Base-by-base conservation (phyloP, 441 rosid genomes). In the Biscutella laevigata region DNA sequence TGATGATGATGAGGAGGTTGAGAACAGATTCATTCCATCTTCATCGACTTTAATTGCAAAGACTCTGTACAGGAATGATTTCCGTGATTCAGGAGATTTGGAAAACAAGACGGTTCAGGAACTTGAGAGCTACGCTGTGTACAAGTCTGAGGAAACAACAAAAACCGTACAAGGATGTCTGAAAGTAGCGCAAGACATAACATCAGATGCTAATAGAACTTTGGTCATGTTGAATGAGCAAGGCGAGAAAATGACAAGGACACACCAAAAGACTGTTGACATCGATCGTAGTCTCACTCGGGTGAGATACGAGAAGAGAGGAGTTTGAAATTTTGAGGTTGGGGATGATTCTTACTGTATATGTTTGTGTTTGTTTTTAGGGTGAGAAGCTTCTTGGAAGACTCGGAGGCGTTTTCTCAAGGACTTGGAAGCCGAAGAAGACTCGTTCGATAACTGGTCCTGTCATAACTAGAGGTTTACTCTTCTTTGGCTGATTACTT, bases 351-450 rank as follows among this genome's bases (percentile, higher is more conserved):
- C 28, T 56, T 13, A 7, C 10, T 56, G 36, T 54, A 7, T 53
- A 35, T 21, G n/a, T 27, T 34, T 45, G 13, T 32, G 38, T 56
- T 64, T 20, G 46, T 26, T 77, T 71, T 38, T 76, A 89, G 97
- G 95, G 95, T 39, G 97, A 86, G 74, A 89, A 86, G 78, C 77
- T 89, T 59, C 72, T 89, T 59, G 98, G 95, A 53, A 86, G 77
- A 68, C 95, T 92, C 7, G 96, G 98, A 15, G 92, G 95, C 50
- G 75, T 92, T 28, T 83, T 88, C 42, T 82, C 94, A 10, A 83
- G 62, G 69, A 83, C 87, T 9, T 92, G 98, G 98, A 91, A 91
- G 75, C 96, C 95, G 8, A 88, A 91, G 72, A 91, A 82, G 81
- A 71, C 82, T 55, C 88, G 76, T 37, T 62, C 75, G 4, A 75